Conservation (phyloP, 345 rosid genomes). For the Orychophragmus violaceus region DNA sequence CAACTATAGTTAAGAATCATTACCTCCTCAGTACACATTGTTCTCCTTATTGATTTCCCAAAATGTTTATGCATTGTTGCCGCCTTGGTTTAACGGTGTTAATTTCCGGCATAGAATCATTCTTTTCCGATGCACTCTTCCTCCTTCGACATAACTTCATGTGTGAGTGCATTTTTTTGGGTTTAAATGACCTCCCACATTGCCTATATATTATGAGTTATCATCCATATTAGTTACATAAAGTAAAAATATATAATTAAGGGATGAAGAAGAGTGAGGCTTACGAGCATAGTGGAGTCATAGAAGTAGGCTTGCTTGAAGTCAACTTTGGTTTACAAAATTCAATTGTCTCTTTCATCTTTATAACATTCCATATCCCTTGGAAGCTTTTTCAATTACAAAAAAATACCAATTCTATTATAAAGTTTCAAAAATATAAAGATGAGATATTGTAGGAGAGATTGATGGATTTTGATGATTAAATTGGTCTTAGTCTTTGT, state of each 20-base stretch:
- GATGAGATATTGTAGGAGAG: conserved; percentile 11
- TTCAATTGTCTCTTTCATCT: conserved; percentile 33
- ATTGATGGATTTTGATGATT: conserved; percentile 11
- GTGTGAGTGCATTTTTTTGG: conserved; percentile 67
- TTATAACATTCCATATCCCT: conserved; percentile 30
- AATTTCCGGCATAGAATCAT: background rate
- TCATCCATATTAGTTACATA: background rate
- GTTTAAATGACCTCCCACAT: conserved; percentile 65
- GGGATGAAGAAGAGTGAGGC: conserved; percentile 6
- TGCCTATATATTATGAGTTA: conserved; percentile 45
- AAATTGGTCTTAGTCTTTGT: conserved; percentile 5
- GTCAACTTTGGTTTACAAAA: conserved; percentile 31
- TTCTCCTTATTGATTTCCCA: conserved; percentile 9
- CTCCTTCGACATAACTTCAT: conserved; percentile 64
- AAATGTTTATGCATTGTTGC: conserved; percentile 20
- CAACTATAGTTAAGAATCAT: background rate
- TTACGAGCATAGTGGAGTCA: conserved; percentile 68
- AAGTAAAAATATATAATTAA: background rate
- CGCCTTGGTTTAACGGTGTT: conserved; percentile 7
- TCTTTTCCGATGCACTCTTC: conserved; percentile 29
- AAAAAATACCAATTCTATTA: background rate
- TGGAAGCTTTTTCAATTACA: conserved; percentile 39
- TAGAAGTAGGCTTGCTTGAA: conserved; percentile 26
- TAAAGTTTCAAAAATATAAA: too few species aligned
- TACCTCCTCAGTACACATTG: conserved; percentile 6